Percentiles rank a stretch among this genome's conserved stretches.
Evolutionary conservation across 2,329 filamentous ascomycete species (phyloP).

Genomic region (Onygenales sp.): DNA sequence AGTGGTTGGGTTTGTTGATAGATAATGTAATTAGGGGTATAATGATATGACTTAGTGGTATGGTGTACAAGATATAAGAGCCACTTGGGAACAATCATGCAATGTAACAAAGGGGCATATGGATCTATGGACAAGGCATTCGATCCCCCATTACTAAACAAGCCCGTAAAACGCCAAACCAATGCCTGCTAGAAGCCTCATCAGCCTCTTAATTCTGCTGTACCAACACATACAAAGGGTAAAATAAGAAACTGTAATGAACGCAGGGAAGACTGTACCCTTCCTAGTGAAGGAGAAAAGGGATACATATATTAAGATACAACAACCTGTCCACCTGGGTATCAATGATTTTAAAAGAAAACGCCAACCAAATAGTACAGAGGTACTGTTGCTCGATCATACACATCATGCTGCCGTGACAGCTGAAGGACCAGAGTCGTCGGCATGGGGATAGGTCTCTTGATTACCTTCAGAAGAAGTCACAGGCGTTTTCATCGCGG

Average conservation of each 20-base stretch:
- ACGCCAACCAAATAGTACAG: background rate
- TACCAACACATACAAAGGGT: too few relatives aligned
- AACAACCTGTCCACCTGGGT: background rate
- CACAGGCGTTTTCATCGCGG: background rate
- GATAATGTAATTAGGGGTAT: background rate
- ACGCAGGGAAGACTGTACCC: too few relatives aligned
- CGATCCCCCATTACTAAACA: too few relatives aligned
- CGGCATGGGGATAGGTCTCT: background rate
- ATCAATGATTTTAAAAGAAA: slow-evolving; percentile 3
- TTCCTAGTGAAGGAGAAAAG: background rate
- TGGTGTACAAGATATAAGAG: too few relatives aligned
- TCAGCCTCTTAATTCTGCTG: too few relatives aligned
- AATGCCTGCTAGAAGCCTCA: too few relatives aligned
- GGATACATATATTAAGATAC: background rate
- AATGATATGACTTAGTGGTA: background rate
- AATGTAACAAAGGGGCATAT: too few relatives aligned
- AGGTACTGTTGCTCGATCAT: slow-evolving; percentile 6
- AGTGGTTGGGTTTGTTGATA: background rate
- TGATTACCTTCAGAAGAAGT: background rate
- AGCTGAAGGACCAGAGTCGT: slow-evolving; percentile 3
- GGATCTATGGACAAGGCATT: too few relatives aligned
- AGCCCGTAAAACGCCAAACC: too few relatives aligned
- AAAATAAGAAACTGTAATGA: too few relatives aligned
- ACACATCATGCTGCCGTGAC: slow-evolving; percentile 5
- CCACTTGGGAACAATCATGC: too few relatives aligned